phyloP scores from a whole-genome alignment of 108 stramenopile genomes.

The Cylindrotheca closterium region DNA sequence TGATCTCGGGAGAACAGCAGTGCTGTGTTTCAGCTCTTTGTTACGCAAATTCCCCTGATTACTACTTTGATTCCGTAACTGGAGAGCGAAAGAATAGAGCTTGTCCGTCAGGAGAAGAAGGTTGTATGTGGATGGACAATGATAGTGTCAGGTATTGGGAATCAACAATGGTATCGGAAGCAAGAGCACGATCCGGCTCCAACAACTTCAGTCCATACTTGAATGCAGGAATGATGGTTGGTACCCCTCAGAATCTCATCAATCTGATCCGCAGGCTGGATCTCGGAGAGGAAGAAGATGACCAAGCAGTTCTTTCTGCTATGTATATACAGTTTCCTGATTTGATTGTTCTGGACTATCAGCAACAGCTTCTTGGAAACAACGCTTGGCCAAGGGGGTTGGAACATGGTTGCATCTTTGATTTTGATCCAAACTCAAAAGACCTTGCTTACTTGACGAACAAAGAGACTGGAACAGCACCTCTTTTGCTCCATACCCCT shows the following conservation, averaged over 20 bases:
- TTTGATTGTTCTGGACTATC: constrained; percentile 20
- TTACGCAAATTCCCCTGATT: not conserved
- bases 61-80: not conserved
- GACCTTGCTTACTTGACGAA: not conserved
- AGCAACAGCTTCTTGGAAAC: constrained; percentile 23
- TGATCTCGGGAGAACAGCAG: not conserved
- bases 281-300: constrained; percentile 18
- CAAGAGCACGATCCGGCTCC: not conserved
- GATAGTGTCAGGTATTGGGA: not conserved
- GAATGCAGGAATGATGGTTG: not conserved
- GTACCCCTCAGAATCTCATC: constrained; percentile 5
- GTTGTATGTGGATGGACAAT: not conserved
- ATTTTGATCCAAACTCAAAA: not conserved
- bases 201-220: not conserved
- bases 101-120: not conserved
- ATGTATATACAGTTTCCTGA: constrained; percentile 12
- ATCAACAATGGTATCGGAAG: not conserved
- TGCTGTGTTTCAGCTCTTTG: not conserved
- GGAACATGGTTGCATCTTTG: constrained; percentile 19
- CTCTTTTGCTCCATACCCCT: constrained; percentile 23
- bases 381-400: constrained; percentile 24
- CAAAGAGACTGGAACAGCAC: constrained; percentile 4
- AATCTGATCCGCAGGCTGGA: constrained; percentile 9
- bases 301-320: constrained; percentile 23
- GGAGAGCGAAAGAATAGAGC: not conserved